Evolutionary conservation across 306 rosid genomes (phyloP).

Genomic region (Luffa aegyptiaca): DNA sequence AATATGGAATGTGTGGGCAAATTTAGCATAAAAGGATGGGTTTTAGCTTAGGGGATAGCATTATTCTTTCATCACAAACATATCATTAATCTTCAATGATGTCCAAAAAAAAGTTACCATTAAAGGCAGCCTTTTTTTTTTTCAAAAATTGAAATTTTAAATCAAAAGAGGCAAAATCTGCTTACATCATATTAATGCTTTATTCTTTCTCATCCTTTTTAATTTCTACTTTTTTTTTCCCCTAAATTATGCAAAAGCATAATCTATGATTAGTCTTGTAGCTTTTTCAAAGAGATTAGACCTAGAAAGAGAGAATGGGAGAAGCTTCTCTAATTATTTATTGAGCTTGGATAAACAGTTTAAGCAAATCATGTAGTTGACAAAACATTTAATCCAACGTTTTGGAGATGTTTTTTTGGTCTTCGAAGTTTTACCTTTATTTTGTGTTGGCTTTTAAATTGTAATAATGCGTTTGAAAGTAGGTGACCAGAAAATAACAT

Average conservation of each 20-base stretch:
- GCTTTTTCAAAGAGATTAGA: not conserved
- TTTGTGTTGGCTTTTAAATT: not conserved
- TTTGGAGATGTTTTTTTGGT: too few species aligned
- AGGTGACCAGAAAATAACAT: too few species aligned
- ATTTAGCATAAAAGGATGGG: not conserved
- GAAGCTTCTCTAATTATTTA: not conserved
- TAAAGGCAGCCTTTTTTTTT: not conserved
- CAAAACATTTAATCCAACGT: too few species aligned
- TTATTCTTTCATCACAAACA: not conserved
- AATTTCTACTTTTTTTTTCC: not conserved
- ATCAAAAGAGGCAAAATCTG: not conserved
- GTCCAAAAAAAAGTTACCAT: not conserved
- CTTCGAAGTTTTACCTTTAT: not conserved
- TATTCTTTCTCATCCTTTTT: constrained; percentile 1
- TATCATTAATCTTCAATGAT: not conserved
- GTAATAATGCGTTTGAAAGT: too few species aligned
- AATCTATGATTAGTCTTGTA: not conserved
- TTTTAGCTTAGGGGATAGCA: not conserved
- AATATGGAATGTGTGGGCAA: not conserved
- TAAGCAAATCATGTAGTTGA: not conserved
- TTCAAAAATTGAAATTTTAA: not conserved
- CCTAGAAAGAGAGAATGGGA: not conserved
- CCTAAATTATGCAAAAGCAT: not conserved
- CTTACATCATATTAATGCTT: constrained; percentile 2
- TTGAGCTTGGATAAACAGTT: not conserved